Evolutionary conservation across 2,329 filamentous ascomycete species (phyloP), one percentile per base, ranked within the genome.

Genomic region (Botryotinia calthae): DNA sequence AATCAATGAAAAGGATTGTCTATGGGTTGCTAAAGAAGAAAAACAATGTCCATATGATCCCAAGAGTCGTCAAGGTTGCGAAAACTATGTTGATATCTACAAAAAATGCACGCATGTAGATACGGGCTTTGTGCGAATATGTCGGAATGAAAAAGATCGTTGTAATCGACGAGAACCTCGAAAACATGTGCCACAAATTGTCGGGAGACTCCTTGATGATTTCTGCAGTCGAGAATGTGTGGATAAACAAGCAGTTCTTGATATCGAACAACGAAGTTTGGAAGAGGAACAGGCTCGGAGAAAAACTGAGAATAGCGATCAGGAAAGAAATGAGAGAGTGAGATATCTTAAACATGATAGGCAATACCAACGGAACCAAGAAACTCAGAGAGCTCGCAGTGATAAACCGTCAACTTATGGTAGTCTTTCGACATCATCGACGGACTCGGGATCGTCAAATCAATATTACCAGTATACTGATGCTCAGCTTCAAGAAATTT

Each of bases 141-240:
- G 48, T 51, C 48, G 3, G 12, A 16, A n/a, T 14, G 10, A 51
- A n/a, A 0, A 14, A 2, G 2, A n/a, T 51, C 48, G 4, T 2
- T 0, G 0, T 7, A 6, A n/a, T 51, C 25, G 5, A n/a, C 0
- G 10, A n/a, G 10, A n/a, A 2, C 25, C 25, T 4, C 12, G 0
- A 12, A n/a, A n/a, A 51, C 48, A 51, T n/a, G 10, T 51, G 25
- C 22, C 48, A 14, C 48, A 51, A 6, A n/a, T 51, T n/a, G 4
- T 51, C n/a, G 25, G 48, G 6, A 2, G 48, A 14, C 4, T 2
- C n/a, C 4, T n/a, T 0, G 48, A 51, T 10, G 25, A n/a, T 14
- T 51, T 51, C 48, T 51, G 48, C 22, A 51, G 48, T n/a, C 12
- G 5, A n/a, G 1, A 51, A n/a, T 51, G 48, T n/a, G 1, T 14